These are phyloP conservation scores for Trichoderma cornu-damae DNA, from an alignment of 2,329 filamentous ascomycete species.

Conservation along the genomic window DNA sequence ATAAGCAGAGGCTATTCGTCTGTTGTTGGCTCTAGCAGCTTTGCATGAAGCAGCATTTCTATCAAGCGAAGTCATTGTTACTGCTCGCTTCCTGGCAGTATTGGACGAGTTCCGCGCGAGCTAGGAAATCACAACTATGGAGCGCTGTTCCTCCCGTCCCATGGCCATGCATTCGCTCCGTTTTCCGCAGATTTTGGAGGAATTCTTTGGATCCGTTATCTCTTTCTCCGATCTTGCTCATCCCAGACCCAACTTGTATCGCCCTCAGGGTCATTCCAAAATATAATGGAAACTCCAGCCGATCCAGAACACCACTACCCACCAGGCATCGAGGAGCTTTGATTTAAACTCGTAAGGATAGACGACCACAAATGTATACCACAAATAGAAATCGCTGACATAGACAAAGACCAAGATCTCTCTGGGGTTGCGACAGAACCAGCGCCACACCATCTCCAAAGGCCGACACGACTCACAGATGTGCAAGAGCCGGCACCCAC, in stretches of 20 bases:
- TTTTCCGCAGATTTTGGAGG: neutral
- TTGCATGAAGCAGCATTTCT: neutral
- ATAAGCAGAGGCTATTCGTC: neutral
- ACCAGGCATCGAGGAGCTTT: too few species aligned
- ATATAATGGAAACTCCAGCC: too few species aligned
- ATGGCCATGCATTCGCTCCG: neutral
- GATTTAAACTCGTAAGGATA: neutral
- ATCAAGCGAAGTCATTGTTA: neutral
- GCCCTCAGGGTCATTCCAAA: too few species aligned
- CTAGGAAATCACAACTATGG: neutral
- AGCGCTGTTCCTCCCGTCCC: neutral
- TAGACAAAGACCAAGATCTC: neutral
- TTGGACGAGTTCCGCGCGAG: neutral
- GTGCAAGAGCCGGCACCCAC: slow-evolving; percentile 2
- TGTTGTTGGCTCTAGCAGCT: slow-evolving; percentile 7
- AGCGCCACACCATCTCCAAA: neutral
- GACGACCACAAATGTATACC: neutral
- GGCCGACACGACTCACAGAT: neutral
- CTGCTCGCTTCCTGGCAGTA: neutral
- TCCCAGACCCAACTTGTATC: neutral
- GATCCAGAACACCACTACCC: too few species aligned
- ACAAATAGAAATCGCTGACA: neutral
- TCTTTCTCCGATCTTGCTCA: neutral
- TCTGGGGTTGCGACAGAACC: too few species aligned
- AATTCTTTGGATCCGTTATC: neutral